Evolutionary conservation across 169 alveolate genomes (phyloP), one percentile per base, ranked within the genome.

Genomic region (Babesia ovis): DNA sequence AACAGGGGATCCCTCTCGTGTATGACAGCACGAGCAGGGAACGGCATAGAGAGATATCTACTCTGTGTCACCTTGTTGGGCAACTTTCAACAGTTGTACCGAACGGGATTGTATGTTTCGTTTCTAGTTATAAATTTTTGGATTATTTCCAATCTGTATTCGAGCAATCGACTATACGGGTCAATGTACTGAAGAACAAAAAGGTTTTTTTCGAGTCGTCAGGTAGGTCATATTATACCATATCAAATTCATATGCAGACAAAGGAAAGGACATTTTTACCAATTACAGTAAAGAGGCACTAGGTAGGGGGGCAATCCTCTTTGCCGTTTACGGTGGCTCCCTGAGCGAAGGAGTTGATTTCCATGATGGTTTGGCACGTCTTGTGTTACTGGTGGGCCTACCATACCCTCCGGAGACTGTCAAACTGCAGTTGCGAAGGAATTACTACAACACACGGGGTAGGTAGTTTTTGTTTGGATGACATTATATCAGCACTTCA

Each of bases 301-400:
- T 68, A 5, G 58, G 67, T 46, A 66, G 72, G 80, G 97, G 97
- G 12, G 97, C 95, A 11, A 81, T 97, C 27, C 83, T 95, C 23
- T 91, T 97, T 51, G 95, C 98, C 8, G 91, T 87, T 2, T 83
- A 76, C 62, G 89, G 86, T 39, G 92, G 85, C 37, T 76, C 58
- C 50, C 89, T 95, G 18, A 94, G 98, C 41, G 99, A 98, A 83
- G 99, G 99, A 18, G 96, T 98, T 46, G 95, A 98, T 82, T 98
- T 98, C 77, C 74, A 94, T 25, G 98, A 97, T 85, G 94, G 93
- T 23, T 84, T 95, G 25, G 98, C 98, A 25, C 84, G 99, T 60
- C 84, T 93, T 4, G 94, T 98, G 3, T 70, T 98, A 25, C 86
- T 97, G 5, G 93, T 94, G 11, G 99, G 99, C 3, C 90, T 96